phyloP scores from a whole-genome alignment of 2,329 filamentous ascomycete genomes.

The Fusarium kyushuense region DNA sequence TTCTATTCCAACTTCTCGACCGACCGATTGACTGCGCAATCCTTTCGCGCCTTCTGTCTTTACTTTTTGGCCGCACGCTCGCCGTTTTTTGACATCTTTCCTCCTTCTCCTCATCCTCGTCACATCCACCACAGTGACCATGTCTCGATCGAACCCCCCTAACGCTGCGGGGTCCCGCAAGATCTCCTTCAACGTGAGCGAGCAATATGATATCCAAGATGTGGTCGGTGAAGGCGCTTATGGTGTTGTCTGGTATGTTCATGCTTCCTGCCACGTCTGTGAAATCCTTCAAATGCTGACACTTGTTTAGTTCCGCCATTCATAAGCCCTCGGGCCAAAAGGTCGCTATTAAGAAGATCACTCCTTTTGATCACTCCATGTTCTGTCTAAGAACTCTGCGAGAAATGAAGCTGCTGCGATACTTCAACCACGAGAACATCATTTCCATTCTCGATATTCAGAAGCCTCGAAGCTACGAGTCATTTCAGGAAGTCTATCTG shows the following conservation, averaged over 20 bases:
- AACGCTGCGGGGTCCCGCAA: conserved; percentile 79
- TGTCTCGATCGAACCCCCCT: conserved; percentile 69
- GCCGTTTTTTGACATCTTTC: not conserved
- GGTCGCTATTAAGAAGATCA: conserved; percentile 99
- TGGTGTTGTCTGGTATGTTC: conserved; percentile 91
- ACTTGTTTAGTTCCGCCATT: conserved; percentile 80
- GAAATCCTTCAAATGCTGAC: conserved; percentile 3
- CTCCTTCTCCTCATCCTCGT: conserved; percentile 4
- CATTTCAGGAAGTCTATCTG: conserved; percentile 97
- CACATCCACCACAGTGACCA: conserved; percentile 24
- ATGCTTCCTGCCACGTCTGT: not conserved
- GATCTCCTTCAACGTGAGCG: conserved; percentile 99
- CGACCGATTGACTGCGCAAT: conserved; percentile 30
- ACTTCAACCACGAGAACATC: conserved; percentile 99
- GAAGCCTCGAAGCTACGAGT: conserved; percentile 95
- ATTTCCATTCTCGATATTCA: conserved; percentile 99
- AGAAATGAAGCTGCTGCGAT: conserved; percentile 98
- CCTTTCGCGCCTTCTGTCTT: conserved; percentile 10
- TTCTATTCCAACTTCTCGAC: conserved; percentile 24
- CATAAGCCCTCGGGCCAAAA: conserved; percentile 99
- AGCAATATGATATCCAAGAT: conserved; percentile 99
- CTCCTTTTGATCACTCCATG: conserved; percentile 98
- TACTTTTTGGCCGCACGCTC: conserved; percentile 9
- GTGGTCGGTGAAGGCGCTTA: conserved; percentile 99
- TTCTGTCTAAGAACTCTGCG: conserved; percentile 96